These are phyloP conservation scores for Pichia membranifaciens DNA, from an alignment of 805 yeast species.

Conservation along the genomic window DNA sequence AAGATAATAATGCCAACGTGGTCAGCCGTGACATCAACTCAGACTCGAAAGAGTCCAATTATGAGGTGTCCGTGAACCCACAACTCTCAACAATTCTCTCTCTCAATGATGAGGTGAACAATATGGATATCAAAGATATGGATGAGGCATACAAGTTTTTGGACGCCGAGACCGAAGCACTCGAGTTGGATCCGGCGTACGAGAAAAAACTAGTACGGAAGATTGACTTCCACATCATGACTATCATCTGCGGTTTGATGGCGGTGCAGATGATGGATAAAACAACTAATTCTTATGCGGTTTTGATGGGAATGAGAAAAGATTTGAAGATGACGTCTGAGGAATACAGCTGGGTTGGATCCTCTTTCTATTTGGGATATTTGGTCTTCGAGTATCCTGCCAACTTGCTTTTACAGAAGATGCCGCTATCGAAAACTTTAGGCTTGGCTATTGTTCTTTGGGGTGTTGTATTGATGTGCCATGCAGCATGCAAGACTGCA, in stretches of 20 bases:
- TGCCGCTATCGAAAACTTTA: constrained; percentile 34
- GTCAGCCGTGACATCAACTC: not conserved
- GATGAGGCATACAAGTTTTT: constrained; percentile 9
- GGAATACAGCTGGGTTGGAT: constrained; percentile 43
- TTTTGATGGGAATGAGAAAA: constrained; percentile 38
- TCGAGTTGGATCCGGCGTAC: constrained; percentile 7
- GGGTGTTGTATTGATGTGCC: constrained; percentile 42
- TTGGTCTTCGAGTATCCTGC: constrained; percentile 43
- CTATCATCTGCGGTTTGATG: constrained; percentile 26
- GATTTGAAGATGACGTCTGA: constrained; percentile 38
- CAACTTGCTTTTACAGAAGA: constrained; percentile 33
- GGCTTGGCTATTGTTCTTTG: constrained; percentile 36
- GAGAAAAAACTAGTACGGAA: constrained; percentile 20
- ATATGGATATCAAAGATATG: constrained; percentile 6
- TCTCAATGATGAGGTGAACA: constrained; percentile 4
- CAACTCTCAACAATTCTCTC: constrained; percentile 7
- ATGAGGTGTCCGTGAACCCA: not conserved
- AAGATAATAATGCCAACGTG: not conserved
- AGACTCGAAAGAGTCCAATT: not conserved
- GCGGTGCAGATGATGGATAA: constrained; percentile 36
- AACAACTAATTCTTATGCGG: constrained; percentile 39
- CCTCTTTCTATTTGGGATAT: constrained; percentile 37
- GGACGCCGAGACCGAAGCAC: not conserved
- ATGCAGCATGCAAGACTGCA: constrained; percentile 38
- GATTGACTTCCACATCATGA: constrained; percentile 32